phyloP scores from a whole-genome alignment of 83 land plant genomes.

The Picea mariana region DNA sequence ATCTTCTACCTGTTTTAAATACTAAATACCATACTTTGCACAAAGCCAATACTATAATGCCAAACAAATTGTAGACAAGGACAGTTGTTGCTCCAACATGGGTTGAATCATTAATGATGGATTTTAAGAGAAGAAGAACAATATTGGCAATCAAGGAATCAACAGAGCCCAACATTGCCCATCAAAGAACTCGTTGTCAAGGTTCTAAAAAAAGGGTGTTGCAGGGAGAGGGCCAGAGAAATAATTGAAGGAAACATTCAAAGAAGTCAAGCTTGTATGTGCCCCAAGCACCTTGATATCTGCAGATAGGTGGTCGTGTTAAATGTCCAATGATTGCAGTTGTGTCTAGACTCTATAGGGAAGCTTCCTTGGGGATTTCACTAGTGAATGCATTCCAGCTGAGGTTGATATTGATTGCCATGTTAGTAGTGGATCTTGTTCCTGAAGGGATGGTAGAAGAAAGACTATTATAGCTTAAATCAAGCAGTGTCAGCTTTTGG shows the following conservation, averaged over 20 bases:
- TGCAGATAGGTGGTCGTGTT: conserved; percentile 52
- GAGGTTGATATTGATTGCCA: conserved; percentile 58
- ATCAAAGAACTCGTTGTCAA: conserved; percentile 43
- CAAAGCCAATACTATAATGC: conserved; percentile 29
- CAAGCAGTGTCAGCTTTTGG: conserved; percentile 56
- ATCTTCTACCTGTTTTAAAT: conserved; percentile 25
- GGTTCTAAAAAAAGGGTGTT: conserved; percentile 58
- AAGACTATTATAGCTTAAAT: conserved; percentile 60
- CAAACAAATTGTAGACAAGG: conserved; percentile 41
- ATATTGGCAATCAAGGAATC: conserved; percentile 46
- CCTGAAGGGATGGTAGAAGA: conserved; percentile 64
- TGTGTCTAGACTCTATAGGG: conserved; percentile 37
- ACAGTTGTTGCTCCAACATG: conserved; percentile 33
- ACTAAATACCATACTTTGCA: conserved; percentile 37
- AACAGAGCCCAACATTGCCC: conserved; percentile 53
- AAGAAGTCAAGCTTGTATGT: conserved; percentile 61
- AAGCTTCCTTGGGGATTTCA: conserved; percentile 47
- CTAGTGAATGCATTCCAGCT: conserved; percentile 63
- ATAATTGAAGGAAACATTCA: conserved; percentile 71
- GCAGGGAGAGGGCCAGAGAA: conserved; percentile 72
- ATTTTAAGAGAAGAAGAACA: conserved; percentile 35
- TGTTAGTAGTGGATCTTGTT: conserved; percentile 49
- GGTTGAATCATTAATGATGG: conserved; percentile 17
- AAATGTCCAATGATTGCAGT: conserved; percentile 69
- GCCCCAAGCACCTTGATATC: conserved; percentile 45